These are phyloP conservation scores for Colletotrichum horii DNA, from an alignment of 2,329 filamentous ascomycete species.

Conservation along the genomic window DNA sequence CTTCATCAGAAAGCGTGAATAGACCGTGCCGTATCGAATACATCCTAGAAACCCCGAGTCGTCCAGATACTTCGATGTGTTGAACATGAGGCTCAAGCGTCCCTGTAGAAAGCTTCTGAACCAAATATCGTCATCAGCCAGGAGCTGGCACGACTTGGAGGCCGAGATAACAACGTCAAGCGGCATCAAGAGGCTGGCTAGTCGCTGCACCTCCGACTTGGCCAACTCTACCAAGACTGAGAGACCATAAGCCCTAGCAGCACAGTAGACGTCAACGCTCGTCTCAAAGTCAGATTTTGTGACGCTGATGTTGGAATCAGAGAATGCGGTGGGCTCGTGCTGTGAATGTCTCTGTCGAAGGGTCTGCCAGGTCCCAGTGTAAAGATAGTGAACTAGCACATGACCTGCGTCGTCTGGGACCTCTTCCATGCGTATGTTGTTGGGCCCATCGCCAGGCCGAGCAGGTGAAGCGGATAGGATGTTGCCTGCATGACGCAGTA, in stretches of 20 bases:
- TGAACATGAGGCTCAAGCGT: neutral
- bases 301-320: neutral
- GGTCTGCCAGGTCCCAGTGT: slow-evolving; percentile 2
- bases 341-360: neutral
- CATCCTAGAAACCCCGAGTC: neutral
- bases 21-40: neutral
- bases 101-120: neutral
- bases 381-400: slow-evolving; percentile 3
- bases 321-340: neutral
- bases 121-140: neutral
- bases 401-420: neutral
- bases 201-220: neutral
- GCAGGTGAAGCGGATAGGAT: no score
- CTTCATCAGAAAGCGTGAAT: neutral
- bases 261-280: neutral
- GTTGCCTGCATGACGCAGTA: no score
- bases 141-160: neutral
- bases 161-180: neutral
- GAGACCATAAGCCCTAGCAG: neutral
- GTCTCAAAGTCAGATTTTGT: neutral
- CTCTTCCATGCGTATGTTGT: neutral
- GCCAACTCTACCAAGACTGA: neutral
- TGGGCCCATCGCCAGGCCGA: no score
- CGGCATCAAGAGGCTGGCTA: neutral
- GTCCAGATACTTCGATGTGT: neutral